Evolutionary conservation across 2,329 filamentous ascomycete genomes (phyloP).

Genomic region (Penicillium verrucosum): DNA sequence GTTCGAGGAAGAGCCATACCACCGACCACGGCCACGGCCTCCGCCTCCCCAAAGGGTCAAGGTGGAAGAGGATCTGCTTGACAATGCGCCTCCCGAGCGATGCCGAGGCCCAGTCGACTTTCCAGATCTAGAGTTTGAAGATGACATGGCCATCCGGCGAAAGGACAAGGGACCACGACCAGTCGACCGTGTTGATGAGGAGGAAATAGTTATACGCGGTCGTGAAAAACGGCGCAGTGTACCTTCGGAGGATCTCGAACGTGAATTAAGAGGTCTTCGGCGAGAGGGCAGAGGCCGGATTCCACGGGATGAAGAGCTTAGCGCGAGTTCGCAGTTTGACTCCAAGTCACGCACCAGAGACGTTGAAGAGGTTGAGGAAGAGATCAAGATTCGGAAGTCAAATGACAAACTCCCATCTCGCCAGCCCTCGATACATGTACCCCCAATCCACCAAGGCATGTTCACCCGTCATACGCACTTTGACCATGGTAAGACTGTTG

Average conservation of each 20-base stretch:
- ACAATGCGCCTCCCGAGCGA: neutral
- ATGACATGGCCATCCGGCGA: neutral
- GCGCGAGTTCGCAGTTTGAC: neutral
- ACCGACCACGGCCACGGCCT: neutral
- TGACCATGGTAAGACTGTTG: conserved; percentile 66
- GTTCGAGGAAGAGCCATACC: neutral
- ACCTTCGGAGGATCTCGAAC: neutral
- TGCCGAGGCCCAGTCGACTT: neutral
- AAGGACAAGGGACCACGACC: neutral
- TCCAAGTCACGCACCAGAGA: conserved; percentile 1
- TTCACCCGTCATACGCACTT: conserved; percentile 86
- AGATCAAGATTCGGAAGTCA: conserved; percentile 19
- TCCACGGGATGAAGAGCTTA: neutral
- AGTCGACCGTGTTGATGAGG: neutral
- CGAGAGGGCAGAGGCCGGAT: neutral
- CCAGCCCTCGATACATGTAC: conserved; percentile 64
- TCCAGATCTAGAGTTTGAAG: neutral
- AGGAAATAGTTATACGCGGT: neutral
- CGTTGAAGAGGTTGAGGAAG: conserved; percentile 11
- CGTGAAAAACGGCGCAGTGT: conserved; percentile 2
- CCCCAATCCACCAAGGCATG: conserved; percentile 81
- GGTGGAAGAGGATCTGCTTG: conserved; percentile 1
- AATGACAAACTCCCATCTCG: conserved; percentile 34
- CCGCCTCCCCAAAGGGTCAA: neutral
- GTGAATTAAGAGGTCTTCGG: conserved; percentile 3